phyloP scores from a whole-genome alignment of 2,329 filamentous ascomycete genomes.

The Fonsecaea nubica region DNA sequence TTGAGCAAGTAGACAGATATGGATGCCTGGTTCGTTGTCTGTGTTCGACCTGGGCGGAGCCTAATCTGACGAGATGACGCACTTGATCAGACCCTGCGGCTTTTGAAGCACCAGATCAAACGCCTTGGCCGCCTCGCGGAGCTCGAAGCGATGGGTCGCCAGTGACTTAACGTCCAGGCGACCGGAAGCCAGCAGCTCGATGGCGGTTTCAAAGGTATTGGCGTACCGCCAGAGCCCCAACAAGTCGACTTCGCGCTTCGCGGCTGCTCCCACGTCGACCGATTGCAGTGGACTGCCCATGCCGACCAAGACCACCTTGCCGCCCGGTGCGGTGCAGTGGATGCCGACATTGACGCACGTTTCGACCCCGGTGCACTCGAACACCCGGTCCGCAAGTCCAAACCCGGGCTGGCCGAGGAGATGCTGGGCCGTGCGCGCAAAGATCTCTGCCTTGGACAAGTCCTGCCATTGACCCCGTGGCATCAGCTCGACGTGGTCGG shows the following conservation, averaged over 20 bases:
- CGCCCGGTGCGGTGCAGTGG: constrained; percentile 54
- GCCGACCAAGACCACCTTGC: constrained; percentile 61
- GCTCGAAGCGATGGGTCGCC: constrained; percentile 67
- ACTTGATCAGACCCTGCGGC: constrained; percentile 63
- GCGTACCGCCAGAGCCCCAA: constrained; percentile 64
- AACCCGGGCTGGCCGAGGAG: constrained; percentile 24
- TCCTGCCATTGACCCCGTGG: constrained; percentile 52
- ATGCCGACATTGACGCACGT: constrained; percentile 54
- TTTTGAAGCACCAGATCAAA: constrained; percentile 60
- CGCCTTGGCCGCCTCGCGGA: constrained; percentile 67
- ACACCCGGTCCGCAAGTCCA: constrained; percentile 51
- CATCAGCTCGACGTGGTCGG: constrained; percentile 60
- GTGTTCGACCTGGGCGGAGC: neutral
- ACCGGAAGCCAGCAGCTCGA: constrained; percentile 58
- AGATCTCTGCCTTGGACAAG: constrained; percentile 55
- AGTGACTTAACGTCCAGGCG: constrained; percentile 62
- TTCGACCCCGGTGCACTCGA: constrained; percentile 54
- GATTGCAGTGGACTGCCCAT: constrained; percentile 64
- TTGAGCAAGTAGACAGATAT: neutral
- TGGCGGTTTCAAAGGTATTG: constrained; percentile 60
- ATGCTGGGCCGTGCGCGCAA: constrained; percentile 42
- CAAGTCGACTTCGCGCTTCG: constrained; percentile 62
- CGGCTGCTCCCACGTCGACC: constrained; percentile 59
- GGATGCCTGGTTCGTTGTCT: neutral
- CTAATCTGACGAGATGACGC: constrained; percentile 19